phyloP scores from a whole-genome alignment of 208 protist genomes.

The Leishmania tarentolae region DNA sequence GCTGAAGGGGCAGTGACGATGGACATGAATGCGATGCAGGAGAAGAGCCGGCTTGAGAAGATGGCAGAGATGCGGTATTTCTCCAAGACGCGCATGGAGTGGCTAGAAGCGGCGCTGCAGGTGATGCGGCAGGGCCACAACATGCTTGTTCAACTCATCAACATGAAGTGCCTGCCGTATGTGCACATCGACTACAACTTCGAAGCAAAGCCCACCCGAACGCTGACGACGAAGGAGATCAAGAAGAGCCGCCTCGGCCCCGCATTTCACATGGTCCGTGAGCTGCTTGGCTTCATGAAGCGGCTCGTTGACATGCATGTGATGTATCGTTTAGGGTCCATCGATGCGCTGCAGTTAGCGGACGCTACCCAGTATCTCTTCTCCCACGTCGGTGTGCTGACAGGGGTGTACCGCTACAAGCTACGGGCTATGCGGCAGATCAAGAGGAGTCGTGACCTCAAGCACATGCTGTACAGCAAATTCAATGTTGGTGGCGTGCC shows the following conservation, averaged over 20 bases:
- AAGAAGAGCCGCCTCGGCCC: constrained; percentile 99
- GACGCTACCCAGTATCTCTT: constrained; percentile 99
- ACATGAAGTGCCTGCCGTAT: constrained; percentile 99
- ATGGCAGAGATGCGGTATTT: constrained; percentile 99
- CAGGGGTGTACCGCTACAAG: constrained; percentile 99
- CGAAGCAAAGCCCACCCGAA: constrained; percentile 99
- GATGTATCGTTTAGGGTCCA: constrained; percentile 99
- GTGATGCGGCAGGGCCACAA: constrained; percentile 99
- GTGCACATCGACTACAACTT: constrained; percentile 99
- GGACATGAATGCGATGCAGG: constrained; percentile 22
- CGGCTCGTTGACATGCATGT: constrained; percentile 99
- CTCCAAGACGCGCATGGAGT: constrained; percentile 99
- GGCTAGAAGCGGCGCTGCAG: constrained; percentile 99
- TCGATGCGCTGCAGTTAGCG: constrained; percentile 99
- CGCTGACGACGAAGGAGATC: constrained; percentile 99
- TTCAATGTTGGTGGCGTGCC: constrained; percentile 99
- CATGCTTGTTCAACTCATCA: constrained; percentile 99
- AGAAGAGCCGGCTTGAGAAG: constrained; percentile 87
- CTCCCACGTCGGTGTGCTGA: constrained; percentile 99
- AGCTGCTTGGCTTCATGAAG: constrained; percentile 99
- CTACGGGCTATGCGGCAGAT: constrained; percentile 99
- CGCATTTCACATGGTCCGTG: constrained; percentile 99
- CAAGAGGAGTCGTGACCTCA: constrained; percentile 99
- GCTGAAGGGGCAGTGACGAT: constrained; percentile 8
- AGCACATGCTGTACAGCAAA: constrained; percentile 99